A percentile compares a stretch with the other conserved stretches of the same genome.
Conservation (phyloP, 2,329 filamentous ascomycete genomes). For the Sarocladium oryzae region DNA sequence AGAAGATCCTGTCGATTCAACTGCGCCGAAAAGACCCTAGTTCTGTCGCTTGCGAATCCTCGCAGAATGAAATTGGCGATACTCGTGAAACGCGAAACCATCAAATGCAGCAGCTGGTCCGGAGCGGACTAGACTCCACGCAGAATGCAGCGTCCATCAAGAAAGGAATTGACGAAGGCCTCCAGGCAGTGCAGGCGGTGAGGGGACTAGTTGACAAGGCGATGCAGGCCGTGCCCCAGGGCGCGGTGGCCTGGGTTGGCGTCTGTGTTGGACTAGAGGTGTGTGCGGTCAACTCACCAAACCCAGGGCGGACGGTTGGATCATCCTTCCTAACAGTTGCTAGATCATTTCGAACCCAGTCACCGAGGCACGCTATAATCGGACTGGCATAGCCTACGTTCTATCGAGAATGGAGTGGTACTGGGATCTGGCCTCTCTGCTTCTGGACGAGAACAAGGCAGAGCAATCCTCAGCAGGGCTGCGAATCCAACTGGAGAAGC, state of each 20-base stretch:
- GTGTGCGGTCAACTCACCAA: slow-evolving; percentile 7
- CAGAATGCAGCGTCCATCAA: slow-evolving; percentile 19
- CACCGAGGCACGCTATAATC: slow-evolving; percentile 19
- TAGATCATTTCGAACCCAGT: slow-evolving; percentile 26
- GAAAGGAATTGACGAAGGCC: slow-evolving; percentile 16
- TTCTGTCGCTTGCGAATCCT: neutral
- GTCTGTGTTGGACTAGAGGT: slow-evolving; percentile 29
- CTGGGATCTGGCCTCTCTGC: slow-evolving; percentile 20
- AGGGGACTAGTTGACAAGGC: slow-evolving; percentile 21
- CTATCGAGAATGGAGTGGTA: slow-evolving; percentile 31
- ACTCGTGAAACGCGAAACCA: slow-evolving; percentile 11
- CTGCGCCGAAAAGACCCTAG: neutral
- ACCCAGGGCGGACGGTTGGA: neutral
- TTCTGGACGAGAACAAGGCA: slow-evolving; percentile 19
- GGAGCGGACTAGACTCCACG: slow-evolving; percentile 21
- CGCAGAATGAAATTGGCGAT: neutral
- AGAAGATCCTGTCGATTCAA: slow-evolving; percentile 1
- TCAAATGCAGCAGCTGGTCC: slow-evolving; percentile 23
- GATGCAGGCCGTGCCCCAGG: slow-evolving; percentile 23
- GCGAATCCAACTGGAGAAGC: slow-evolving; percentile 19
- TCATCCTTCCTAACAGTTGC: too few relatives aligned
- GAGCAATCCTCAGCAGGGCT: slow-evolving; percentile 12
- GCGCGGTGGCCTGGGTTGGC: slow-evolving; percentile 29
- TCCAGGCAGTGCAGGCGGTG: slow-evolving; percentile 18
- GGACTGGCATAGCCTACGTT: slow-evolving; percentile 25